A percentile compares a stretch with the other conserved stretches of the same genome.
Conservation (phyloP, 2,329 filamentous ascomycete genomes). For the Fusarium camptoceras region DNA sequence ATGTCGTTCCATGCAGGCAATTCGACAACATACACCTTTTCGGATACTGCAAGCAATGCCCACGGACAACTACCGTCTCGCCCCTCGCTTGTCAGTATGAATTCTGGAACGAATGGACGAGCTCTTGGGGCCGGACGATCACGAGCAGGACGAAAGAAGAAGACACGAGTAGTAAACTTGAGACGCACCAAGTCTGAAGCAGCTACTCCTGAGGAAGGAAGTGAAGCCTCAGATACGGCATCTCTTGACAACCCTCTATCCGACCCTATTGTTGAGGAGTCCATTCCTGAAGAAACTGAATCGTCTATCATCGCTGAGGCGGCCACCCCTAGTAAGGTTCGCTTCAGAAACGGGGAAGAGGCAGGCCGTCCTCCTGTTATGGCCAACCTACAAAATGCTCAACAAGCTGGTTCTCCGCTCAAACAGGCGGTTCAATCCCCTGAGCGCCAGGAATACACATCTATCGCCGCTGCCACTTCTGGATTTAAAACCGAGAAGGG, state of each 20-base stretch:
- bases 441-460: constrained; percentile 30
- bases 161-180: constrained; percentile 85
- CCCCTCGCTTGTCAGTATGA: constrained; percentile 72
- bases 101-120: constrained; percentile 71
- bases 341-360: constrained; percentile 51
- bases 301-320: constrained; percentile 52
- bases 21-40: constrained; percentile 78
- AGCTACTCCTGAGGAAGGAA: constrained; percentile 63
- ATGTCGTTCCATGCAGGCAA: constrained; percentile 70
- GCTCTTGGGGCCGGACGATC: constrained; percentile 72
- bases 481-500: constrained; percentile 46
- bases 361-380: constrained; percentile 41
- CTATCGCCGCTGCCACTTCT: constrained; percentile 35
- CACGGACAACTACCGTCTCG: constrained; percentile 74
- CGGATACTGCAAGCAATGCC: constrained; percentile 73
- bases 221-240: constrained; percentile 63
- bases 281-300: constrained; percentile 70
- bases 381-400: constrained; percentile 41
- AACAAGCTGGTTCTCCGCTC: constrained; percentile 42
- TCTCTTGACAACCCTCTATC: constrained; percentile 71
- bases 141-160: constrained; percentile 78
- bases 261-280: constrained; percentile 67
- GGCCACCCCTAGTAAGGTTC: constrained; percentile 54
- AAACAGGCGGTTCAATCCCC: constrained; percentile 34
- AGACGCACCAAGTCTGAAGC: constrained; percentile 70